Evolutionary conservation across 108 stramenopile genomes (phyloP).

Genomic region (Skeletonema grethae): DNA sequence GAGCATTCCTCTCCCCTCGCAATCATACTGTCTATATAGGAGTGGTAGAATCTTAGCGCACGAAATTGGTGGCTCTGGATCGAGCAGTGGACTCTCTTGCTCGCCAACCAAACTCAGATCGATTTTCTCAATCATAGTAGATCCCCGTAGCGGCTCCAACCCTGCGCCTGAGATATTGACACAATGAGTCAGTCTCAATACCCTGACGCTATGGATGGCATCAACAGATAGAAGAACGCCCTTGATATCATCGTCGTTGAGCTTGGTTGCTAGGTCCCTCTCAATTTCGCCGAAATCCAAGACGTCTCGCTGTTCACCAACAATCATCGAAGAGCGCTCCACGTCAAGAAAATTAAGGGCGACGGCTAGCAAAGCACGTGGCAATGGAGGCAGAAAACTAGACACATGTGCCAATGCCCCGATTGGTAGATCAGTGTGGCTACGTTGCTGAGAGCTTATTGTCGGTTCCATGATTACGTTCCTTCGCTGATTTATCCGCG

Average conservation of each 20-base stretch:
- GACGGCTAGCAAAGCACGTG: conserved; percentile 1
- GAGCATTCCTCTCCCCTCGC: neutral
- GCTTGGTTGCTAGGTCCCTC: neutral
- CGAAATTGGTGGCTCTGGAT: neutral
- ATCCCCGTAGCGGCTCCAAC: neutral
- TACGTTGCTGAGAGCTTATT: no score
- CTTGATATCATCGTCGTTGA: neutral
- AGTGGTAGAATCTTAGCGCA: neutral
- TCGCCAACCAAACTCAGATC: neutral
- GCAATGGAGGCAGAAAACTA: neutral
- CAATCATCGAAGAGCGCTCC: neutral
- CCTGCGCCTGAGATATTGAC: neutral
- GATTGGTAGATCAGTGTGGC: neutral
- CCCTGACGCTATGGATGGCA: neutral
- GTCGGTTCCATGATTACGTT: no score
- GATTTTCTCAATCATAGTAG: neutral
- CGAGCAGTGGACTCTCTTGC: neutral
- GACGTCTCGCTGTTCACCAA: neutral
- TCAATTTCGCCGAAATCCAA: neutral
- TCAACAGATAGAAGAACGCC: neutral
- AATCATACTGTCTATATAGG: neutral
- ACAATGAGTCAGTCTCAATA: neutral
- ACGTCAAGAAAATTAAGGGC: neutral
- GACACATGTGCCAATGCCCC: neutral
- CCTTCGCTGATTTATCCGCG: no score